phyloP scores from a whole-genome alignment of 1,284 basidiomycete species.

The Ustilago shanxiensis region DNA sequence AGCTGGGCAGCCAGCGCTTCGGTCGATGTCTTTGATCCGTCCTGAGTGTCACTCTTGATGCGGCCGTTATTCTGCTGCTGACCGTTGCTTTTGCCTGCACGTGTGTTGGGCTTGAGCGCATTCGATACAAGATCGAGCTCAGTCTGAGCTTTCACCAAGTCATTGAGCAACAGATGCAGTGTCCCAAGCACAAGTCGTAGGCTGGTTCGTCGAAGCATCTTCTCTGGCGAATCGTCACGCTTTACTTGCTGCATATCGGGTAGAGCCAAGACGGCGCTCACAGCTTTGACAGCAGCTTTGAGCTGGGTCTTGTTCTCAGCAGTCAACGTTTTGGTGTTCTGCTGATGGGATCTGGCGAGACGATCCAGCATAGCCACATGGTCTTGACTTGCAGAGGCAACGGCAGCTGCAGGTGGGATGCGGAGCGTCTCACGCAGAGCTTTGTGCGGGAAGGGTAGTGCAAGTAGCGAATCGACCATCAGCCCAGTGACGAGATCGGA shows the following conservation, averaged over 20 bases:
- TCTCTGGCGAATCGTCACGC: conserved; percentile 6
- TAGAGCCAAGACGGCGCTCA: conserved; percentile 41
- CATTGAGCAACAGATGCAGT: conserved; percentile 22
- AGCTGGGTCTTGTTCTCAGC: conserved; percentile 34
- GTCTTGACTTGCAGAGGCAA: conserved; percentile 26
- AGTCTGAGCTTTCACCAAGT: conserved; percentile 33
- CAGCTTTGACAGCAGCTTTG: conserved; percentile 19
- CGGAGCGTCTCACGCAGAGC: conserved; percentile 39
- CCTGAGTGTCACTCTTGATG: not conserved
- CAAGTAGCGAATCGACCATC: conserved; percentile 43
- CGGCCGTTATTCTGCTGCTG: not conserved
- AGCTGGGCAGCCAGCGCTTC: not conserved
- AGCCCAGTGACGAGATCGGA: conserved; percentile 43
- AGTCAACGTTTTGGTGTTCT: conserved; percentile 18
- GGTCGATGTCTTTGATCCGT: not conserved
- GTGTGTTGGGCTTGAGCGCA: conserved; percentile 27
- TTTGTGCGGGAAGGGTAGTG: conserved; percentile 39
- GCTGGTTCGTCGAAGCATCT: conserved; percentile 19
- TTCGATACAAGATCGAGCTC: conserved; percentile 40
- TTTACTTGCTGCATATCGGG: conserved; percentile 24
- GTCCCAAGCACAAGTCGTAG: conserved; percentile 35
- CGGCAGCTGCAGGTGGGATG: conserved; percentile 17
- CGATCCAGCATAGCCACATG: conserved; percentile 29
- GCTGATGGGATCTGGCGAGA: conserved; percentile 26
- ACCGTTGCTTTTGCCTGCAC: not conserved